Evolutionary conservation across 1,284 basidiomycete genomes (phyloP).

Genomic region (Naganishia sp.): DNA sequence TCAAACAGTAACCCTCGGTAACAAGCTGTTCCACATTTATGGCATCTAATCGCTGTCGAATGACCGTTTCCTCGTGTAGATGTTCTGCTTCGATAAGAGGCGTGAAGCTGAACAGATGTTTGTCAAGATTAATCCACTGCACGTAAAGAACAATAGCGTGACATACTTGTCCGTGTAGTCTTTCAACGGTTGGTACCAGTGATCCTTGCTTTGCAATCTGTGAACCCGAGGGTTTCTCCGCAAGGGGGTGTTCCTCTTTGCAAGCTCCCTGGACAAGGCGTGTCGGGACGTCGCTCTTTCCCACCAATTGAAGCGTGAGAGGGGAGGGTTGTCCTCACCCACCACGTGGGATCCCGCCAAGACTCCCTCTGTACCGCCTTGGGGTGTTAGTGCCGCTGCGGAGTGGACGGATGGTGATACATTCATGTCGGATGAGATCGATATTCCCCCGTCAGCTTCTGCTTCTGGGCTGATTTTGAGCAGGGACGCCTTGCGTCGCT

Average conservation of each 20-base stretch:
- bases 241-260: not conserved
- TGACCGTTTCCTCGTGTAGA: conserved; percentile 60
- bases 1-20: conserved; percentile 69
- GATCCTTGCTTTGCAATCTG: not conserved
- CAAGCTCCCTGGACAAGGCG: not conserved
- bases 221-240: not conserved
- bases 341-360: no score
- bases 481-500: not conserved
- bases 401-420: no score
- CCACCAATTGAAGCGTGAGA: conserved; percentile 28
- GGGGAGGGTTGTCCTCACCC: not conserved
- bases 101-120: conserved; percentile 59
- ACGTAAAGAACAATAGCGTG: conserved; percentile 4
- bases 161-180: conserved; percentile 58
- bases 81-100: conserved; percentile 67
- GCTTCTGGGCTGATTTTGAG: not conserved
- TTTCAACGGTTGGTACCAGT: conserved; percentile 17
- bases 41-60: conserved; percentile 64
- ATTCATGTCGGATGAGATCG: no score
- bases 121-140: not conserved
- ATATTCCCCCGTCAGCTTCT: no score
- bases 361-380: no score
- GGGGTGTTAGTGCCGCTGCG: no score
- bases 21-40: conserved; percentile 65
- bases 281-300: conserved; percentile 10